Conservation (phyloP, 176 grass and related monocot genomes). For the Raddia guianensis region DNA sequence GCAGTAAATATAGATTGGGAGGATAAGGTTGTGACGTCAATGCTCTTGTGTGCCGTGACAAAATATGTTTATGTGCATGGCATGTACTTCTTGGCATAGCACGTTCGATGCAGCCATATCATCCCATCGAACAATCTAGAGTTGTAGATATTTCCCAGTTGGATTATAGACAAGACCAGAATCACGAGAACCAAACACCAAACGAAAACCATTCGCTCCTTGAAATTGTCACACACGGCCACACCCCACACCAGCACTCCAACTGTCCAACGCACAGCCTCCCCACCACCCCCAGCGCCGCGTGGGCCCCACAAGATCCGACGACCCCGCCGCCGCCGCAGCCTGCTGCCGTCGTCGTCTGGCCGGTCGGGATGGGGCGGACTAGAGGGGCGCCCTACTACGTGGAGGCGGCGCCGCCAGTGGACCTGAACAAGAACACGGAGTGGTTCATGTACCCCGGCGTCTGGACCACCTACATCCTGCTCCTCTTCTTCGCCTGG, state of each 20-base stretch:
- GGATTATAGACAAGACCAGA: neutral
- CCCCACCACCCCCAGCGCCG: neutral
- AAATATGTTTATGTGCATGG: no score
- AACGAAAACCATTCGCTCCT: neutral
- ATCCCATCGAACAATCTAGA: slow-evolving; percentile 21
- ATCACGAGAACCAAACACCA: neutral
- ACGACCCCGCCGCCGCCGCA: neutral
- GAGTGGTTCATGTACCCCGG: slow-evolving; percentile 89
- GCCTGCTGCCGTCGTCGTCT: no score
- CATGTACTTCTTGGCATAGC: no score
- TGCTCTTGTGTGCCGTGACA: no score
- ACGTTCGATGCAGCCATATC: no score
- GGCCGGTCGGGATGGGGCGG: slow-evolving; percentile 35
- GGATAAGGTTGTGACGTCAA: no score
- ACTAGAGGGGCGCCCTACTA: slow-evolving; percentile 42
- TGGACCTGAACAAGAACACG: slow-evolving; percentile 85
- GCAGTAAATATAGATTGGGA: no score
- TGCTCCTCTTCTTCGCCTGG: slow-evolving; percentile 66
- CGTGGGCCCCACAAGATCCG: slow-evolving; percentile 1
- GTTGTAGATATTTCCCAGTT: slow-evolving; percentile 17
- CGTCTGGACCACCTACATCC: slow-evolving; percentile 79
- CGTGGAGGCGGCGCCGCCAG: slow-evolving; percentile 56
- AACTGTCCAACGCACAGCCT: neutral
- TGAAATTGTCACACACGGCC: neutral
- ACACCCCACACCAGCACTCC: neutral